These are phyloP conservation scores for Poterioochromonas sp. DNA, from an alignment of 352 stramenopile genomes.

Conservation along the genomic window DNA sequence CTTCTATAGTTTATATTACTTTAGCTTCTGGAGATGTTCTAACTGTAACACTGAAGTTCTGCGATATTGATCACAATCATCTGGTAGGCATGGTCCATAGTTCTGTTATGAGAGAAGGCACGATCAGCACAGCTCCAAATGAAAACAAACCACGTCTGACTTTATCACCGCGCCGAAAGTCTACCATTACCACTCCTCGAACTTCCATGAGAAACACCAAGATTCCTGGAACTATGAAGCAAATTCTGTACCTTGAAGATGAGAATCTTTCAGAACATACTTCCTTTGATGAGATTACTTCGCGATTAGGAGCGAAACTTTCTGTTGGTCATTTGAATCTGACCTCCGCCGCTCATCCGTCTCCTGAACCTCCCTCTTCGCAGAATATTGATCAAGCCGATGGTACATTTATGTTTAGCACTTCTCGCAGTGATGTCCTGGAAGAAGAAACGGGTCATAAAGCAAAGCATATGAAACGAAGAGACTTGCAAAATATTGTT, in stretches of 20 bases:
- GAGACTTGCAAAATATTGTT: background rate
- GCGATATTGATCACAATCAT: no score
- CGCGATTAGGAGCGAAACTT: background rate
- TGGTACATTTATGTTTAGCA: background rate
- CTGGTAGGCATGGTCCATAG: background rate
- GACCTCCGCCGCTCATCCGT: background rate
- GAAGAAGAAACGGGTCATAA: background rate
- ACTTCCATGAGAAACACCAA: no score
- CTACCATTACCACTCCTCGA: background rate
- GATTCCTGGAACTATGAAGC: background rate
- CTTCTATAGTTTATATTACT: no score
- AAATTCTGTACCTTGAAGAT: background rate
- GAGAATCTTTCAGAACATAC: background rate
- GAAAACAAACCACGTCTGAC: background rate
- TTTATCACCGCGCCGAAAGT: background rate
- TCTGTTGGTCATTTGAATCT: background rate
- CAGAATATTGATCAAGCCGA: background rate
- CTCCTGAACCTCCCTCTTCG: background rate
- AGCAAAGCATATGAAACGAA: background rate
- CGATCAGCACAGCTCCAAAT: background rate
- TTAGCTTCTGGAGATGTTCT: no score
- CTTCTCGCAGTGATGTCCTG: background rate
- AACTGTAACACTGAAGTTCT: no score
- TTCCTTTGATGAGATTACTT: background rate
- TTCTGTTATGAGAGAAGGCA: background rate